These are phyloP conservation scores for Diplodia scrobiculata DNA, from an alignment of 2,329 filamentous ascomycete species.

Conservation along the genomic window DNA sequence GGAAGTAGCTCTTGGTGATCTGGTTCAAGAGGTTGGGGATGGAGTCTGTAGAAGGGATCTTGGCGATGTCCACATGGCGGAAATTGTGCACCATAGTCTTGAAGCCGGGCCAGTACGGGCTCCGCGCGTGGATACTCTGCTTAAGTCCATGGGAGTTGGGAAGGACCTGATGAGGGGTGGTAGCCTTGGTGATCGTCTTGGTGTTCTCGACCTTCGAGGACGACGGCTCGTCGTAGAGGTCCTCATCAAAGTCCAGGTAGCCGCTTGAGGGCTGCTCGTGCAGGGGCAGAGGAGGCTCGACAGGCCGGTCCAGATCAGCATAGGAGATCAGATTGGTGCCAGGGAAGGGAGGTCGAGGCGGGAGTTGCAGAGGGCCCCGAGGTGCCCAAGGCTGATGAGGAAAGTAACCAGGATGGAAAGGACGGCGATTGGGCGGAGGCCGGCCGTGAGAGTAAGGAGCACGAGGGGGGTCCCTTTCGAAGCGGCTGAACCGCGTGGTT, in stretches of 20 bases:
- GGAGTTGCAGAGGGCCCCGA: not conserved
- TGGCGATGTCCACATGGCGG: conserved; percentile 11
- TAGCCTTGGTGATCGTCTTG: not conserved
- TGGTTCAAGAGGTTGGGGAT: not conserved
- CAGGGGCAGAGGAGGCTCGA: not conserved
- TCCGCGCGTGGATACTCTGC: not conserved
- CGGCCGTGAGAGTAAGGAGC: not conserved
- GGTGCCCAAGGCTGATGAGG: not conserved
- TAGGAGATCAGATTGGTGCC: not conserved
- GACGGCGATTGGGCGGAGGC: not conserved
- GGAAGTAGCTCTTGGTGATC: not conserved
- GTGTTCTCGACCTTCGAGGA: not conserved
- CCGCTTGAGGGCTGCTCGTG: not conserved
- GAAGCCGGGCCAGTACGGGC: conserved; percentile 8
- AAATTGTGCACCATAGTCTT: not conserved
- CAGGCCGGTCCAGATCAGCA: not conserved
- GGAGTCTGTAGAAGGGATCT: not conserved
- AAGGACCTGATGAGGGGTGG: not conserved
- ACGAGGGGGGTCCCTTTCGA: not conserved
- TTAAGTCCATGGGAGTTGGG: not conserved
- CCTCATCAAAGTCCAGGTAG: not conserved
- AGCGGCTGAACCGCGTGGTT: not conserved
- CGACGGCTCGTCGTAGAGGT: conserved; percentile 12
- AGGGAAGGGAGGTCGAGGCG: not conserved
- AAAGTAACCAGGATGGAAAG: not conserved